Percentiles rank a stretch among this genome's conserved stretches.
Evolutionary conservation across 2,329 filamentous ascomycete genomes (phyloP).

Genomic region (Arthrobotrys conoides): DNA sequence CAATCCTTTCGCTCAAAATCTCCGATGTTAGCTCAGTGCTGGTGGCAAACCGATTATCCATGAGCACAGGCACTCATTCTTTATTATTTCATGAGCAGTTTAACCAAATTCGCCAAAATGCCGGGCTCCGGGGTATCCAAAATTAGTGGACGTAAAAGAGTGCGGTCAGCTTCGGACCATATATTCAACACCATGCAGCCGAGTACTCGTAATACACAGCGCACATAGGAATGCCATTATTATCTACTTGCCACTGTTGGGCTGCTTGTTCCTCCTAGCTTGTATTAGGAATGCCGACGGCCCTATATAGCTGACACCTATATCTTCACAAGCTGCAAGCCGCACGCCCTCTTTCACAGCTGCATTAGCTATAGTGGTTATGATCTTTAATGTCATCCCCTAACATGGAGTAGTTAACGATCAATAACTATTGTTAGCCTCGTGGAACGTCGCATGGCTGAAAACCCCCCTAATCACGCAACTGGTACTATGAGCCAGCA

Average conservation of each 20-base stretch:
- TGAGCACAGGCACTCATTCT: background rate
- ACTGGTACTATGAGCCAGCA: background rate
- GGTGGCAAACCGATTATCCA: background rate
- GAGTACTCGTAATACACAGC: background rate
- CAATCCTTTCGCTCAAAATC: background rate
- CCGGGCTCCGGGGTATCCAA: background rate
- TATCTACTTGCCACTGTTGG: background rate
- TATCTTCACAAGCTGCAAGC: background rate
- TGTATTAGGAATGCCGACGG: background rate
- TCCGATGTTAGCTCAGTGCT: background rate
- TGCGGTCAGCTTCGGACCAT: background rate
- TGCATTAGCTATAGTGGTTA: background rate
- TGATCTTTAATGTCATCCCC: background rate
- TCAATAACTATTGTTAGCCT: background rate
- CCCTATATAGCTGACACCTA: background rate
- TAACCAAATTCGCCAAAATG: background rate
- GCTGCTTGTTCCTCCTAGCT: background rate
- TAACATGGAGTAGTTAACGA: background rate
- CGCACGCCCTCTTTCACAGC: background rate
- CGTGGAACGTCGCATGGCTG: no score
- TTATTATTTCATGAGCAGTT: background rate
- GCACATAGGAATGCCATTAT: background rate
- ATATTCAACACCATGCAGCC: background rate
- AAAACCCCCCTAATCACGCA: background rate
- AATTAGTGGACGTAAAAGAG: background rate